phyloP scores from a whole-genome alignment of 331 rosid species.

The Pyracantha coccinea region DNA sequence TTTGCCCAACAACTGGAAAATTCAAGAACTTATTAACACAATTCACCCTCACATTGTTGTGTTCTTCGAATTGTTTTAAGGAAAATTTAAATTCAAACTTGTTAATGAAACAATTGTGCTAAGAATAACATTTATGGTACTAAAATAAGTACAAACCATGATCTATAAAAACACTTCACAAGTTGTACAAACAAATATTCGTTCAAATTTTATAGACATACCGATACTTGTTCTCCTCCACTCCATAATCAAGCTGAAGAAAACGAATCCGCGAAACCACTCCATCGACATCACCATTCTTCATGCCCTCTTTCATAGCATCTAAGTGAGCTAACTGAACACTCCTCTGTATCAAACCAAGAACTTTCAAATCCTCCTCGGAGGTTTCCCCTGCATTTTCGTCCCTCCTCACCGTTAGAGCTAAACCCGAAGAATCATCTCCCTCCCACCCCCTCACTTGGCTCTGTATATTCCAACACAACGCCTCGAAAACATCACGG shows the following conservation, averaged over 20 bases:
- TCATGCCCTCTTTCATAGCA: constrained; percentile 49
- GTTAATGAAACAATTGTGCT: neutral
- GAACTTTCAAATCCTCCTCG: constrained; percentile 47
- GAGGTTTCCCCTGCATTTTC: constrained; percentile 10
- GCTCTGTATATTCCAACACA: constrained; percentile 55
- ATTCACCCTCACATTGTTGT: neutral
- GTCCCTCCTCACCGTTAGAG: constrained; percentile 25
- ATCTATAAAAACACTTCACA: neutral
- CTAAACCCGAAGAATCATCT: constrained; percentile 47
- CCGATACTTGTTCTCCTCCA: constrained; percentile 75
- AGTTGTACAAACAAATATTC: neutral
- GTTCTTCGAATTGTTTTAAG: neutral
- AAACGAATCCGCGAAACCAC: constrained; percentile 59
- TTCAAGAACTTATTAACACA: neutral
- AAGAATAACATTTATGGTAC: neutral
- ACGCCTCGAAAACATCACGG: constrained; percentile 59
- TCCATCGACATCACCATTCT: constrained; percentile 45
- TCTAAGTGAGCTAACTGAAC: constrained; percentile 68
- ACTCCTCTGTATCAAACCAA: constrained; percentile 51
- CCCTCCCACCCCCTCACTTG: constrained; percentile 54
- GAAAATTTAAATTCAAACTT: neutral
- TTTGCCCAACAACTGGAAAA: neutral
- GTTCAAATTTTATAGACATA: constrained; percentile 23
- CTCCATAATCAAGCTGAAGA: constrained; percentile 66
- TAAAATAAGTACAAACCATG: neutral